These are phyloP conservation scores for Rachicladosporium sp. DNA, from an alignment of 2,329 filamentous ascomycete genomes.

Conservation along the genomic window DNA sequence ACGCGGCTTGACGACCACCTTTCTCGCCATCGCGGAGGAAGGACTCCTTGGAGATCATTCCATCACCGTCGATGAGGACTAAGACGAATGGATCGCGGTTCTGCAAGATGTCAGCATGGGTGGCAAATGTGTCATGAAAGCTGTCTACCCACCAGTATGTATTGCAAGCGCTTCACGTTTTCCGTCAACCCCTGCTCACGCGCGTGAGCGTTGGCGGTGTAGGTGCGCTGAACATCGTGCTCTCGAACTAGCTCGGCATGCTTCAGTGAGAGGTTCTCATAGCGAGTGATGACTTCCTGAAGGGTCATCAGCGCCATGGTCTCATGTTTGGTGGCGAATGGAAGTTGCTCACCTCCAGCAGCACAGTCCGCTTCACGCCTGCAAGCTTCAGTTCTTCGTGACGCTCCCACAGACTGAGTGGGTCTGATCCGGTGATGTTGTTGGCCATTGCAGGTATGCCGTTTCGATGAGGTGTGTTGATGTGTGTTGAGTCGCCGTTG, in stretches of 20 bases:
- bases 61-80: slow-evolving; percentile 50
- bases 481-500: no score
- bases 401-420: no score
- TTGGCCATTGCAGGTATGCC: no score
- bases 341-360: not conserved
- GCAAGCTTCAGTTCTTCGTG: no score
- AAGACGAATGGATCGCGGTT: slow-evolving; percentile 46
- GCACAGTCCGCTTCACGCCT: no score
- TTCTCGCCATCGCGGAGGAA: slow-evolving; percentile 27
- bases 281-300: slow-evolving; percentile 30
- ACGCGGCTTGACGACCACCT: slow-evolving; percentile 45
- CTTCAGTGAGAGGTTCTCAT: slow-evolving; percentile 25
- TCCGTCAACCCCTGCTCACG: slow-evolving; percentile 9
- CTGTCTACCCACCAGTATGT: slow-evolving; percentile 16
- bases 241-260: slow-evolving; percentile 18
- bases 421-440: no score
- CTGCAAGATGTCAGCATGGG: slow-evolving; percentile 12
- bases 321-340: not conserved
- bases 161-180: slow-evolving; percentile 10
- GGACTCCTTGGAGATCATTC: slow-evolving; percentile 32
- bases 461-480: no score
- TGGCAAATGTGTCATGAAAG: not conserved
- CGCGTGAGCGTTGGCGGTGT: slow-evolving; percentile 11
- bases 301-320: slow-evolving; percentile 3
- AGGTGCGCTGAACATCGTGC: slow-evolving; percentile 16